A percentile compares a stretch with the other conserved stretches of the same genome.
Evolutionary conservation across 2,329 filamentous ascomycete genomes (phyloP).

Genomic region (Fusarium oxysporum): DNA sequence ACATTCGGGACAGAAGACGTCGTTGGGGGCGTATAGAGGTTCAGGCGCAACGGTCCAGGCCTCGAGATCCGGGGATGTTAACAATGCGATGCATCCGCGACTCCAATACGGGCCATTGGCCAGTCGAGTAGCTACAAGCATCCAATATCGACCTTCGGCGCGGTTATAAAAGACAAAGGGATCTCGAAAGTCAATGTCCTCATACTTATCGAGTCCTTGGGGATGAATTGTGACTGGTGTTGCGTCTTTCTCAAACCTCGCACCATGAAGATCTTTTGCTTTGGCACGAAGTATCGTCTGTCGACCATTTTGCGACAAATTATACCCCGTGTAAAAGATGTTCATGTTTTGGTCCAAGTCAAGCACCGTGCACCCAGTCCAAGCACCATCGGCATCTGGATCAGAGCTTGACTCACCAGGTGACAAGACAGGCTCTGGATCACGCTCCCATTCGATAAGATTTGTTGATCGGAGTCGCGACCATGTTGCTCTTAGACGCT

Average conservation of each 20-base stretch:
- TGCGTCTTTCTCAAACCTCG: constrained; percentile 40
- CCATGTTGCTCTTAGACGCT: constrained; percentile 49
- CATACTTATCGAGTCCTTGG: constrained; percentile 41
- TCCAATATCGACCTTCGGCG: constrained; percentile 49
- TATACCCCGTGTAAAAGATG: constrained; percentile 54
- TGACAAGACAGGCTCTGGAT: constrained; percentile 39
- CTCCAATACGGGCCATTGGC: constrained; percentile 49
- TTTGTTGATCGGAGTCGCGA: constrained; percentile 47
- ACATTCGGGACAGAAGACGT: constrained; percentile 53
- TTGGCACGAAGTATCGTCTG: constrained; percentile 49
- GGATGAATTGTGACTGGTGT: constrained; percentile 41
- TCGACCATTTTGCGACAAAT: constrained; percentile 45
- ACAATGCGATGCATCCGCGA: constrained; percentile 52
- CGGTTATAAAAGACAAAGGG: constrained; percentile 51
- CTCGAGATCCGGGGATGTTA: constrained; percentile 50
- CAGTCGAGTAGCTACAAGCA: constrained; percentile 53
- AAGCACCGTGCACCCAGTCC: constrained; percentile 51
- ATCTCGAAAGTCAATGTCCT: constrained; percentile 53
- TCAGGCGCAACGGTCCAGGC: constrained; percentile 47
- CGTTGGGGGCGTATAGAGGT: constrained; percentile 50
- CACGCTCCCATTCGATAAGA: constrained; percentile 48
- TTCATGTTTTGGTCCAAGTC: constrained; percentile 50
- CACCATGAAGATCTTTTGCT: constrained; percentile 44
- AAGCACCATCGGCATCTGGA: constrained; percentile 50
- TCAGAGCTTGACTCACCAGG: constrained; percentile 35